Base-by-base conservation (phyloP, 2,329 filamentous ascomycete genomes). In the Talaromyces pinophilus region DNA sequence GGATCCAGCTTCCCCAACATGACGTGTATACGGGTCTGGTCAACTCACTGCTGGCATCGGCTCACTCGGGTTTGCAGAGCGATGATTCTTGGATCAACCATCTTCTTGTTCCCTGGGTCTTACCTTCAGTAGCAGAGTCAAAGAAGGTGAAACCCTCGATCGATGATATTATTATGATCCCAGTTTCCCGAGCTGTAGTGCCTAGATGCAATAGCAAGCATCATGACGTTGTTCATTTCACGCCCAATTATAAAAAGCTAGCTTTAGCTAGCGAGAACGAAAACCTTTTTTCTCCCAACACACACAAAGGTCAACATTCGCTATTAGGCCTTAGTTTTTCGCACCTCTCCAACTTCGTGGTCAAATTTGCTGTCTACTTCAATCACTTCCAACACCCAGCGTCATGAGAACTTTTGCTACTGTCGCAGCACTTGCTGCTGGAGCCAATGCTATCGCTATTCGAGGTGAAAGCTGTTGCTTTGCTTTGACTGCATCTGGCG, bases 401-500 rank as follows among this genome's bases (percentile, higher is more conserved):
- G 28, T 28, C 40, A 67, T 67, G 65, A 67, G 54, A 42, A 25
- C 25, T 19, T 44, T 82, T 67, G 70, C 75, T 66, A 71, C 76
- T 59, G 65, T 80, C 52, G 75, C 79, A 55, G 77, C 78, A 62
- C 75, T 82, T 22, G 75, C 78, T 69, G 74, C 75, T 42, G 77
- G 79, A 38, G 77, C 80, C 62, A 80, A 82, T 70, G 82, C 81
- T 57, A 74, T 81, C 19, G 73, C 79, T 66, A 67, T 75, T 64
- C 75, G 80, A 42, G 70, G 69, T 62, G 75, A 74, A 40, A 77
- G 73, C 59, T 86, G 86, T 71, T 83, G 82, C 69, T 88, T 89
- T 75, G 78, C 82, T 66, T 72, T 89, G 38, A 81, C 78, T 7
- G 83, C 79, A 35, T 84, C 84, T 13, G 80, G 78, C 64, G 77